Evolutionary conservation across 192 early-diverging fungal species (phyloP), one percentile per base, ranked within the genome.

Genomic region (Piromyces sp.): DNA sequence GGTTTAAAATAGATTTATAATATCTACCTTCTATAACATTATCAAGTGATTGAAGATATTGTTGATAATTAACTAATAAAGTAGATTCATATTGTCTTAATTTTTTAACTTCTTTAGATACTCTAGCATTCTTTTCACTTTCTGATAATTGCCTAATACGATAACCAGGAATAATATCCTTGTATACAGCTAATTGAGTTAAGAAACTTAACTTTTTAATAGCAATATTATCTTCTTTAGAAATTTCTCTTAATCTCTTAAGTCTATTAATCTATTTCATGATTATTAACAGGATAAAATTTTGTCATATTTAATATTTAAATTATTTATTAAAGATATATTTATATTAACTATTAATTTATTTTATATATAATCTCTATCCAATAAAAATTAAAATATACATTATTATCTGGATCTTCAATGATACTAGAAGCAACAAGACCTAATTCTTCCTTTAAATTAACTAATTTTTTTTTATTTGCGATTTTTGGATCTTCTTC

Each of bases 111-210:
- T 97, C 96, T 84, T 94, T 96, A 36, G 95, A 93, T 0, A 98
- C 94, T 81, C 90, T 87, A 15, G 85, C 87, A 37, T 85, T 82
- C 86, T 92, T 88, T 85, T 99, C 96, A 84, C 90, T 90, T 30
- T 94, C 96, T 0, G 95, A 92, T 82, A 96, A 87, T 40, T 93
- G 89, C 37, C 96, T 93, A 81, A 99, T 98, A 29, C 95, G 91
- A 87, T 99, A 99, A 51, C 93, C 95, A 5, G 97, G 97, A 38
- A 98, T 89, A 85, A 99, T 94, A 84, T 99, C 97, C 82, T 95
- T 92, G 88, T 94, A 99, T 7, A 99, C 94, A 0, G 94, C 95
- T 33, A 98, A 88, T 86, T 96, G 95, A 15, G 95, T 95, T 79
- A 97, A 84, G 30, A 97, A 84, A 0, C 92, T 93, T 37, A 99